Evolutionary conservation across 2,329 filamentous ascomycete genomes (phyloP), one percentile per base, ranked within the genome.

Genomic region (Beauveria brongniartii): DNA sequence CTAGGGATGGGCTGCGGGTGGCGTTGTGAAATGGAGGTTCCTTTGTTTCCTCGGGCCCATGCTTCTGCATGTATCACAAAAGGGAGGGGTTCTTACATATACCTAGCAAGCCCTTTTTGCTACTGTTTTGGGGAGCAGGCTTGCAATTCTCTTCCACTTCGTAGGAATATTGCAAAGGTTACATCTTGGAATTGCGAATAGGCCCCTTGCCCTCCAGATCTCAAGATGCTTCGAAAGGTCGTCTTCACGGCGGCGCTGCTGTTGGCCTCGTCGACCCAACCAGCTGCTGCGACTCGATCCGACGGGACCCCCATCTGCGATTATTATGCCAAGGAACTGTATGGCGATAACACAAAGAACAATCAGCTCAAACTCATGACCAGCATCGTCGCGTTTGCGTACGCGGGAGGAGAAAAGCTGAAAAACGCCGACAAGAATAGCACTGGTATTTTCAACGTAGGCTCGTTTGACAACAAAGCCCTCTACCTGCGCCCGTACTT

Each of bases 401-500:
- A 70, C 46, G 70, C 65, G 24, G 70, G 70, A 14, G 64, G 65
- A 9, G 1, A 59, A 48, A 12, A 61, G 48, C 5, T 48, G 43
- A 44, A 46, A 12, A 26, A 8, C 10, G 40, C 24, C 41, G 7
- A 34, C 41, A 26, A 61, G 14, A 60, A 65, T 10, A 64, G 67
- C 30, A 69, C 68, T 1, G 71, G 71, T 3, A 72, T 72, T 22
- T 67, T 73, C 34, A 70, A 69, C 43, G 58, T 60, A 3, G 71
- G 71, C 7, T 57, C 26, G 1, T 70, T 66, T 55, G 26, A 66
- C 12, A 64, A 62, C 3, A 20, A 63, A 12, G 22, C 61, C 18
- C 66, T 73, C 2, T 62, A 69, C 56, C 65, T 72, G 2, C 61
- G 63, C 30, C 63, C 68, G 18, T 73, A 65, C 64, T 73, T 73